Evolutionary conservation across 306 rosid genomes (phyloP), one percentile per base, ranked within the genome.

Genomic region (Quercus dentata): DNA sequence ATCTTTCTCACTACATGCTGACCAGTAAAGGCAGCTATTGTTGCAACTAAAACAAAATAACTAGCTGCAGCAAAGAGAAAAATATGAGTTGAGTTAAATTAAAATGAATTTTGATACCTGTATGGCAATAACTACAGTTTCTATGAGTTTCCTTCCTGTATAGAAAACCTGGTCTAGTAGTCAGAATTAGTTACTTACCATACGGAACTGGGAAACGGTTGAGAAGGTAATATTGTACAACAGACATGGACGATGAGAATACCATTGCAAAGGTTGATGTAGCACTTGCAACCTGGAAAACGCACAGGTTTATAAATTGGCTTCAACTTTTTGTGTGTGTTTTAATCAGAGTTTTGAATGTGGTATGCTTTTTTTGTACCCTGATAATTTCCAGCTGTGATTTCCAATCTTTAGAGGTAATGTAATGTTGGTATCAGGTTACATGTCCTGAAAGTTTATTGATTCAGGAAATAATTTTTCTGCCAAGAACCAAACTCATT

Each of bases 191-290:
- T 15, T 20, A 7, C 87, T 90, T 81, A 91, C 97, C 92, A 38
- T 86, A 91, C 20, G 94, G 94, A 18, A 91, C 83, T n/a, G 97
- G 97, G 77, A 91, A 91, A 20, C 97, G 94, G 64, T 89, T 85
- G 76, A 89, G 87, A 64, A 88, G 77, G 78, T 91, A 88, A 64
- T 91, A 91, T 63, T 91, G 94, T 20, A 91, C 92, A 44, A 91
- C 94, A 49, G 97, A 91, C 97, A 91, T 91, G 59, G 97, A 91
- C 21, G 97, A 89, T 25, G 97, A 91, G 79, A 91, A 91, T 27
- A 78, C 76, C 97, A 91, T 91, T 30, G 97, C 81, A 76, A 89
- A 91, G 28, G 97, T 91, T 74, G 97, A 89, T 57, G 97, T 91
- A 20, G 97, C 97, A 82, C 97, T 91, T 82, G 97, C 93, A 5